Evolutionary conservation across 208 protist species (phyloP).

Genomic region (Crithidia expoeki): DNA sequence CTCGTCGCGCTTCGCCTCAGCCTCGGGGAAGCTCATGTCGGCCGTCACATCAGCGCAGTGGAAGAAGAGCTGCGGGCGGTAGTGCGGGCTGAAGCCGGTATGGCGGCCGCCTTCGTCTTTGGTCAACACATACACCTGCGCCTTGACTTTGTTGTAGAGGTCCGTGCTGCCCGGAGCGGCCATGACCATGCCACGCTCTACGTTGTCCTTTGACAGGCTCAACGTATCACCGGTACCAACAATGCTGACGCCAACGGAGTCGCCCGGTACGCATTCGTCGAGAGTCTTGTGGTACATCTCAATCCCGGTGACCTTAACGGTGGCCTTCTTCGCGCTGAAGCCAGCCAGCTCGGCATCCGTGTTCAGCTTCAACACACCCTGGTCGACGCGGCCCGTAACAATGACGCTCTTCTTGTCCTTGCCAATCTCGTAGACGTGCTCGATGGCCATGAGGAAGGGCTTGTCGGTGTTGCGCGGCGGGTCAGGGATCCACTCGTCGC

Average conservation of each 20-base stretch:
- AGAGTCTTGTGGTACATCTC: slow-evolving; percentile 98
- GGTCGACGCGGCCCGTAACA: slow-evolving; percentile 95
- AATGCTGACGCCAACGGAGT: slow-evolving; percentile 97
- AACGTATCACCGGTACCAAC: slow-evolving; percentile 84
- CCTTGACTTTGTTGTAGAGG: slow-evolving; percentile 94
- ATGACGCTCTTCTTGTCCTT: slow-evolving; percentile 96
- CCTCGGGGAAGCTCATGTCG: slow-evolving; percentile 93
- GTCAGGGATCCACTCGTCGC: slow-evolving; percentile 94
- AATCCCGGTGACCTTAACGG: slow-evolving; percentile 92
- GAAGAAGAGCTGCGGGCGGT: slow-evolving; percentile 98
- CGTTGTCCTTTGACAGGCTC: slow-evolving; percentile 95
- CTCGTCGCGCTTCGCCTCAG: slow-evolving; percentile 69
- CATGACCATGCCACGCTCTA: slow-evolving; percentile 96
- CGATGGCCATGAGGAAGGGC: slow-evolving; percentile 98
- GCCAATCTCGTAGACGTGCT: slow-evolving; percentile 94
- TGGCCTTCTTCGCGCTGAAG: slow-evolving; percentile 85
- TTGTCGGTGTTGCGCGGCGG: slow-evolving; percentile 95
- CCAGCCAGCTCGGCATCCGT: slow-evolving; percentile 97
- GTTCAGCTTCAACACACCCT: slow-evolving; percentile 93
- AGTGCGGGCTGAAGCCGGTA: slow-evolving; percentile 97
- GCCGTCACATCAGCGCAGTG: slow-evolving; percentile 98
- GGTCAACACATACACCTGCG: slow-evolving; percentile 98
- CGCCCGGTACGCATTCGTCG: slow-evolving; percentile 95
- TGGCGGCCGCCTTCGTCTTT: slow-evolving; percentile 99
- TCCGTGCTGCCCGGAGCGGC: slow-evolving; percentile 92